Conservation (phyloP, 1,284 basidiomycete species). For the Fistulinella cinereoalba region DNA sequence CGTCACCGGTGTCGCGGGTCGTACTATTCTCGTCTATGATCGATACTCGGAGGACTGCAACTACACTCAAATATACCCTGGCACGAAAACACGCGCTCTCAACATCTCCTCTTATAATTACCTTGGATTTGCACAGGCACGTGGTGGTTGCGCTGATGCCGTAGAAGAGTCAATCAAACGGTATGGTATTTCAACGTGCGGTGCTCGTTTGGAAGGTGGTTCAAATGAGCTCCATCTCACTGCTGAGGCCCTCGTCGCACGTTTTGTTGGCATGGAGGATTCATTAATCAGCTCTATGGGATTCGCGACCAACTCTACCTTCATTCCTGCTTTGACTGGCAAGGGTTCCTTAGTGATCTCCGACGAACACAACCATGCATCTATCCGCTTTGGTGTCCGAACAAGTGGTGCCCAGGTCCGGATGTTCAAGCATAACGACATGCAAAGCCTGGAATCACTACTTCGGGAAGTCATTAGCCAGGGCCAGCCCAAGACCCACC, state of each 20-base stretch:
- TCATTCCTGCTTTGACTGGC: constrained; percentile 86
- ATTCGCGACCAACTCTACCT: constrained; percentile 96
- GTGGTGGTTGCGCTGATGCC: constrained; percentile 91
- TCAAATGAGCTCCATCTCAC: constrained; percentile 81
- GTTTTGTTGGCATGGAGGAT: constrained; percentile 88
- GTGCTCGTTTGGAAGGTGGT: constrained; percentile 80
- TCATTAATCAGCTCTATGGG: constrained; percentile 94
- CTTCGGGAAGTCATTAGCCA: constrained; percentile 93
- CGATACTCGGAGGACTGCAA: constrained; percentile 84
- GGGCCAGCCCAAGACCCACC: constrained; percentile 94
- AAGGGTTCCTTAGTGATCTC: constrained; percentile 96
- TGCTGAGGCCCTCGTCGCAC: constrained; percentile 85
- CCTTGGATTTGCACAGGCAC: constrained; percentile 94
- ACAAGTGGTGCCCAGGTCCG: constrained; percentile 88
- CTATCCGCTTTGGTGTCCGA: constrained; percentile 91
- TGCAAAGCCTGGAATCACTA: constrained; percentile 78
- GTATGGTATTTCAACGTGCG: constrained; percentile 80
- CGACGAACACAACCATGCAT: constrained; percentile 96
- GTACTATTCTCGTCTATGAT: constrained; percentile 87
- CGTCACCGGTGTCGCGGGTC: constrained; percentile 92
- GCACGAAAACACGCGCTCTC: constrained; percentile 81
- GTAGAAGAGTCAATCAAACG: constrained; percentile 79
- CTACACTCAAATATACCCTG: constrained; percentile 76
- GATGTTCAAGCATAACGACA: constrained; percentile 97
- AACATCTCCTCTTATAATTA: constrained; percentile 99